Percentiles rank a stretch among this genome's conserved stretches.
Conservation (phyloP, 805 yeast genomes). For the Lipomyces orientalis region DNA sequence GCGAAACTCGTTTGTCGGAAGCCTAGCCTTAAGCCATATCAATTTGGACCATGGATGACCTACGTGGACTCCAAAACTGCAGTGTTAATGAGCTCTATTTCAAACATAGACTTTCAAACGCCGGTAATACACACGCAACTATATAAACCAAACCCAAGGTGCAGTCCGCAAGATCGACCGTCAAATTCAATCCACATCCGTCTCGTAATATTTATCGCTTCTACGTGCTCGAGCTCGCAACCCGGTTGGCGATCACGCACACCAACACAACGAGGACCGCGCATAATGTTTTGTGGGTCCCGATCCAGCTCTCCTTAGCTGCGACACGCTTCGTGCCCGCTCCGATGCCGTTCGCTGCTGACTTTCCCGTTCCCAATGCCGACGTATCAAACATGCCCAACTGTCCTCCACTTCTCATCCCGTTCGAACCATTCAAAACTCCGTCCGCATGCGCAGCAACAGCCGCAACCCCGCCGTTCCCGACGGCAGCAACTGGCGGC, state of each 20-base stretch:
- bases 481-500: slow-evolving; percentile 7
- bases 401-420: neutral
- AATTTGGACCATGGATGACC: no score
- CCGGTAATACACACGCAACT: neutral
- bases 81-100: neutral
- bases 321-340: neutral
- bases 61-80: no score
- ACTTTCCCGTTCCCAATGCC: slow-evolving; percentile 8
- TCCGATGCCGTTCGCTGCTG: neutral
- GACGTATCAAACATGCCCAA: slow-evolving; percentile 18
- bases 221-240: neutral
- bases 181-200: no score
- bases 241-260: slow-evolving; percentile 1
- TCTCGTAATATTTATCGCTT: neutral
- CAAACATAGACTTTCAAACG: neutral
- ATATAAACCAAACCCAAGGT: neutral
- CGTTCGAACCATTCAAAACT: no score
- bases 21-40: no score
- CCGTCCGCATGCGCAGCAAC: no score
- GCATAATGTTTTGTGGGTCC: slow-evolving; percentile 25
- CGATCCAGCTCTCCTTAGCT: slow-evolving; percentile 20
- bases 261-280: slow-evolving; percentile 20
- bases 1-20: no score
- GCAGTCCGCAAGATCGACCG: neutral
- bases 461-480: neutral